A percentile compares a stretch with the other conserved stretches of the same genome.
phyloP scores from a whole-genome alignment of 495 filamentous ascomycete genomes.

The Aspergillus coremiiformis region DNA sequence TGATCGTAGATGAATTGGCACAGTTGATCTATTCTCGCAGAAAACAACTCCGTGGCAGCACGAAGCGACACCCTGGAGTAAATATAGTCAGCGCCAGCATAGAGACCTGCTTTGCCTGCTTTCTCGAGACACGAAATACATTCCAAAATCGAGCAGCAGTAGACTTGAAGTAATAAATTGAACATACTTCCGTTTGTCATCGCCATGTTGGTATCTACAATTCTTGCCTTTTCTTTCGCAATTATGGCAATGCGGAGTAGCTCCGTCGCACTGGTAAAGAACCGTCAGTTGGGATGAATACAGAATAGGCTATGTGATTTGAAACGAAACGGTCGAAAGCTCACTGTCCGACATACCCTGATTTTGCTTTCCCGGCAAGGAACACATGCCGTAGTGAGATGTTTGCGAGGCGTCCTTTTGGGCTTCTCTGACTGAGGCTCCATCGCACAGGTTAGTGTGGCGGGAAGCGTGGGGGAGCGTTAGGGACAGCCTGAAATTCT shows the following conservation, averaged over 20 bases:
- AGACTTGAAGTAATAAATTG: neutral
- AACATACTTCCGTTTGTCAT: slow-evolving; percentile 44
- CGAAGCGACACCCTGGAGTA: slow-evolving; percentile 38
- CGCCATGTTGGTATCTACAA: slow-evolving; percentile 43
- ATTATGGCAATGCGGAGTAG: slow-evolving; percentile 40
- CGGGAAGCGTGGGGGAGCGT: neutral
- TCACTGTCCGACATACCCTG: slow-evolving; percentile 21
- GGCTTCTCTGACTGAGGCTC: slow-evolving; percentile 28
- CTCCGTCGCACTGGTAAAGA: slow-evolving; percentile 36
- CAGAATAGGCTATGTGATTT: neutral
- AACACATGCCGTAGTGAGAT: slow-evolving; percentile 44
- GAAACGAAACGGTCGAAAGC: neutral
- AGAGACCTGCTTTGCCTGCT: neutral
- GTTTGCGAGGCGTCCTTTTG: slow-evolving; percentile 35
- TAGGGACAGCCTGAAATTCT: too few relatives aligned
- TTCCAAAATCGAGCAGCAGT: neutral
- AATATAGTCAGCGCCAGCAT: neutral
- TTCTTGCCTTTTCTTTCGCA: slow-evolving; percentile 41
- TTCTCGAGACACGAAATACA: neutral
- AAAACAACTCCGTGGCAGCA: slow-evolving; percentile 42
- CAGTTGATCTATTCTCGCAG: slow-evolving; percentile 39
- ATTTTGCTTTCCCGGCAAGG: slow-evolving; percentile 47
- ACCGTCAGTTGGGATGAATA: slow-evolving; percentile 1
- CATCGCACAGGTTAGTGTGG: slow-evolving; percentile 11
- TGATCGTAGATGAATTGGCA: slow-evolving; percentile 40